Conservation (phyloP, 768 basidiomycete genomes). For the Jaapia argillacea region DNA sequence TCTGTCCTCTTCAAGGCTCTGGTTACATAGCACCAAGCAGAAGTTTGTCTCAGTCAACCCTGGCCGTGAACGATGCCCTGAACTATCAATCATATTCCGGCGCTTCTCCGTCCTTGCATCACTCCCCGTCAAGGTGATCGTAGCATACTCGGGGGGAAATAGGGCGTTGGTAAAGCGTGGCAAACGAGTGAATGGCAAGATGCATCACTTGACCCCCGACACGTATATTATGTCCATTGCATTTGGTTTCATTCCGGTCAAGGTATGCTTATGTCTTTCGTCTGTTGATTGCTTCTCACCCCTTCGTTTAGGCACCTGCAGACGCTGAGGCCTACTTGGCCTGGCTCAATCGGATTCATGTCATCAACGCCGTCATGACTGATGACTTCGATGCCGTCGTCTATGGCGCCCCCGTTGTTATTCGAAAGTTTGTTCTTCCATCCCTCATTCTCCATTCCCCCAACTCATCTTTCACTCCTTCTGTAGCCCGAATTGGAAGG, state of each 20-base stretch:
- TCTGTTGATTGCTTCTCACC: neutral
- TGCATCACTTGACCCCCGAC: neutral
- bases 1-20: too few species aligned
- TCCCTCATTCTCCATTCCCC: neutral
- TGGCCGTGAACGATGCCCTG: neutral
- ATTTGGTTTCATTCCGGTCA: neutral
- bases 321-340: conserved; percentile 37
- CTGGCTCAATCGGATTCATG: conserved; percentile 22
- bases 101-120: neutral
- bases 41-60: too few species aligned
- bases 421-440: conserved; percentile 17
- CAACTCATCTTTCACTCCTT: neutral
- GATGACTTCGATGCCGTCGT: conserved; percentile 33
- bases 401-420: conserved; percentile 27
- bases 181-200: neutral
- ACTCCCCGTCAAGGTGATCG: neutral
- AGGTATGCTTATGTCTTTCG: neutral
- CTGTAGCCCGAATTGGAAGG: neutral
- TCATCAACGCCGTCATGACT: conserved; percentile 31
- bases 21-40: too few species aligned
- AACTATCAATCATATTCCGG: neutral
- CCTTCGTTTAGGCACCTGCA: conserved; percentile 26
- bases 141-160: neutral
- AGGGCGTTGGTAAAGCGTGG: neutral
- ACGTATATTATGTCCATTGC: neutral